Evolutionary conservation across 768 basidiomycete genomes (phyloP), one percentile per base, ranked within the genome.

Genomic region (Punctularia strigosozonata): DNA sequence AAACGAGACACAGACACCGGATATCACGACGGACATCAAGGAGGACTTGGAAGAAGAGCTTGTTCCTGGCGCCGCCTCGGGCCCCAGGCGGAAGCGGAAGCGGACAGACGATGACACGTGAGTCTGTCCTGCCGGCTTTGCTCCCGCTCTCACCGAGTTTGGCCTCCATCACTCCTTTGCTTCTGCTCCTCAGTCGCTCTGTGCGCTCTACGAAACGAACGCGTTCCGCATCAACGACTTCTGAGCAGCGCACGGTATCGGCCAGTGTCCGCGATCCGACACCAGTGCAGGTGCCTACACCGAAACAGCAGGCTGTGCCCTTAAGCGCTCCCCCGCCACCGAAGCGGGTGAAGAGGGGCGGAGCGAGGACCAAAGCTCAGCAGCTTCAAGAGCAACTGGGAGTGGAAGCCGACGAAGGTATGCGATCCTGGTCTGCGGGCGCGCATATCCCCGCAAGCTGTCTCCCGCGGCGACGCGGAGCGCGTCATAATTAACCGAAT

Each of bases 81-180:
- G n/a, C n/a, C n/a, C n/a, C n/a, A n/a, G n/a, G n/a, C 60, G 53
- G 59, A 88, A 87, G 59, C 71, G 86, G 53, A 88, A 87, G 56
- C 72, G 85, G 36, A 62, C 60, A 21, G 83, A 82, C 19, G 82
- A 84, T 37, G 84, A 86, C 48, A 54, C 54, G 84, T 86, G 46
- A 58, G 79, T 66, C 26, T 45, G 7, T 8, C 7, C 48, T 25
- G 10, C 38, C 23, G 21, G 17, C 18, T 44, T 8, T 26, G 17
- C n/a, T 28, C 12, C 38, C 43, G 21, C 12, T 22, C 30, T 37
- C 20, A 7, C 38, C 28, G 35, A 12, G 7, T 21, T 14, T 49
- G 49, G 36, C 55, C 38, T 14, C 42, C 24, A 44, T 32, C 13
- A 15, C 24, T 19, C 38, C 15, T 3, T 20, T 25, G 37, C 31